phyloP scores from a whole-genome alignment of 106 monocot species.

The Phalaenopsis aphrodite region DNA sequence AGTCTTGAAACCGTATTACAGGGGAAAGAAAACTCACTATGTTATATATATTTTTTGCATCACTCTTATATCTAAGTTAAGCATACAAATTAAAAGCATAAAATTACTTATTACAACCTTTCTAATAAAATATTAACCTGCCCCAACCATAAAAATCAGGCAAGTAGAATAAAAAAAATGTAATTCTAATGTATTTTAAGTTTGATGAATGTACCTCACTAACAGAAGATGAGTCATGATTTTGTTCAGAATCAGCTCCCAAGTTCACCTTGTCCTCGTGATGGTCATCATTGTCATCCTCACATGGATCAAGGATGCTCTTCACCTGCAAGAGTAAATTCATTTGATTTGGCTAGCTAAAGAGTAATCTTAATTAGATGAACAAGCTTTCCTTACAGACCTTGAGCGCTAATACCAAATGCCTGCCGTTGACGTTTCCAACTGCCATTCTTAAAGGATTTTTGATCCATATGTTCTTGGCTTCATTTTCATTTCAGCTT shows the following conservation, averaged over 20 bases:
- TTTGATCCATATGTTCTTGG: constrained; percentile 61
- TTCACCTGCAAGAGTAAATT: constrained; percentile 58
- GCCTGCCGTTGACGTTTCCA: constrained; percentile 96
- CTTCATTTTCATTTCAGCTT: constrained; percentile 69
- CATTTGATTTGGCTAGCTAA: not conserved
- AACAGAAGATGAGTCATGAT: constrained; percentile 61
- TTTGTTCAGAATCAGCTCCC: constrained; percentile 55
- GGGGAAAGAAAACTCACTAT: not conserved
- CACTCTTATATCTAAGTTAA: not conserved
- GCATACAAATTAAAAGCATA: not conserved
- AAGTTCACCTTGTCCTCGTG: constrained; percentile 50
- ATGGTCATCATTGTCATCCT: constrained; percentile 72
- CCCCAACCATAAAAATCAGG: not conserved
- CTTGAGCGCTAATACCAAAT: constrained; percentile 87
- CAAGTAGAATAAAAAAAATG: not conserved
- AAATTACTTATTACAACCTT: not conserved
- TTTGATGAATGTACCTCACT: constrained; percentile 47
- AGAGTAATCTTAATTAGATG: not conserved
- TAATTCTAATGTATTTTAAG: not conserved
- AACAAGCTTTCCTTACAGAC: constrained; percentile 19
- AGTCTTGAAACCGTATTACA: not conserved
- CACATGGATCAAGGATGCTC: constrained; percentile 96
- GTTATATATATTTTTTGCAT: not conserved
- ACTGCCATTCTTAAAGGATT: constrained; percentile 90
- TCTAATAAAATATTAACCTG: not conserved